Conservation (phyloP, 768 basidiomycete species). For the Exidia glandulosa region DNA sequence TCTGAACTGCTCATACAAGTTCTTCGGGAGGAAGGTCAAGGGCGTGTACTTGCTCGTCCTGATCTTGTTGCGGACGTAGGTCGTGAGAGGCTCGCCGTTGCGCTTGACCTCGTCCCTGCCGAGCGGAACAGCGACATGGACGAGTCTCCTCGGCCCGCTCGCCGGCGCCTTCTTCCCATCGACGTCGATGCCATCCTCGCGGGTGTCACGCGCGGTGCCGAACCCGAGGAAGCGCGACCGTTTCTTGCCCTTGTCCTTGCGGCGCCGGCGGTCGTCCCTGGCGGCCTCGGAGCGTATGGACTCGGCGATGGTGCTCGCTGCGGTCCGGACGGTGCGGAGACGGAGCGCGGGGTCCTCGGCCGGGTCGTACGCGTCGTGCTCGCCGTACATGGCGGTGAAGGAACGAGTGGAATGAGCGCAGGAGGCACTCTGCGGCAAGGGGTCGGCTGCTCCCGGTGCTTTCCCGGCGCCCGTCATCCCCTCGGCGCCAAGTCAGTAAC, state of each 20-base stretch:
- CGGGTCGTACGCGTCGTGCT: not conserved
- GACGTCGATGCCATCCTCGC: slow-evolving; percentile 12
- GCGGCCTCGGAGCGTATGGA: slow-evolving; percentile 67
- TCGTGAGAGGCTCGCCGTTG: slow-evolving; percentile 62
- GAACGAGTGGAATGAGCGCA: too few species aligned
- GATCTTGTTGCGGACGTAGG: slow-evolving; percentile 90
- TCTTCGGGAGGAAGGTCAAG: slow-evolving; percentile 86
- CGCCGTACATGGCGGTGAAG: too few species aligned
- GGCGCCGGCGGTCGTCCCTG: slow-evolving; percentile 44
- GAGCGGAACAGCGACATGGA: slow-evolving; percentile 71
- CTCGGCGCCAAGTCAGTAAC: too few species aligned
- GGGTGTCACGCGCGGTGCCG: slow-evolving; percentile 6
- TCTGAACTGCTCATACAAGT: slow-evolving; percentile 89
- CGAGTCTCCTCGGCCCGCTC: slow-evolving; percentile 49
- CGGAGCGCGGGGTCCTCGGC: slow-evolving; percentile 67
- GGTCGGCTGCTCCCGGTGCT: too few species aligned
- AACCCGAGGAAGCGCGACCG: slow-evolving; percentile 14
- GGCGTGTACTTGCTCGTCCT: slow-evolving; percentile 89
- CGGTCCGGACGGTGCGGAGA: slow-evolving; percentile 85
- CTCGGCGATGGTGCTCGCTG: slow-evolving; percentile 82
- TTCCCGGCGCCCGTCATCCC: too few species aligned
- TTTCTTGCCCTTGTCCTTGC: slow-evolving; percentile 28
- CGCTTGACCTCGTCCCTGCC: slow-evolving; percentile 53
- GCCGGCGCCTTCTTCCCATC: slow-evolving; percentile 22
- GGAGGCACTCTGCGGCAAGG: too few species aligned